Evolutionary conservation across 352 stramenopile genomes (phyloP), one percentile per base, ranked within the genome.

Genomic region (Phytophthora fragariaefolia): DNA sequence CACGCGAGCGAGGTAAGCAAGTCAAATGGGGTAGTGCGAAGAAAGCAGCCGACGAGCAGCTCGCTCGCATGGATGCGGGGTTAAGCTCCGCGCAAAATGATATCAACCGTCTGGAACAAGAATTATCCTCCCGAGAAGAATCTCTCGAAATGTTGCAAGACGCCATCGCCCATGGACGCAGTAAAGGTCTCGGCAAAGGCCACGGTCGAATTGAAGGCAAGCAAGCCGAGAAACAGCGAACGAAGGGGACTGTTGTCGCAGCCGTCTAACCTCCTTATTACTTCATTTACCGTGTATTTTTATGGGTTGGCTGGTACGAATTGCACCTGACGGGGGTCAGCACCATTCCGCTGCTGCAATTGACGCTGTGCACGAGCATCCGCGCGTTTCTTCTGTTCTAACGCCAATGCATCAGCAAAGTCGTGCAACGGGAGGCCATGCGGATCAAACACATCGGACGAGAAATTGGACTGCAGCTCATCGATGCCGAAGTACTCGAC

Each of bases 401-500:
- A 64, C 24, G 82, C 70, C 36, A 95, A 66, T 38, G 69, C 80
- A 32, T 95, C 85, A 18, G 63, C 65, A 67, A 82, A 93, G 49
- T 95, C 87, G 58, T 93, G 85, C 51, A 91, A 58, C 42, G 85
- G 77, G 40, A 93, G 58, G 12, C 69, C 77, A 67, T 84, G 73
- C 9, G 86, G 88, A 59, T 96, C 82, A 28, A 93, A 96, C 17
- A 92, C 67, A n/a, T 75, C 47, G 13, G 56, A 47, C 17, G 70
- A 28, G 45, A 94, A 93, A 58, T 95, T 92, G 36, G 83, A 85
- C 13, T 86, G 75, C 38, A 92, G 71, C 67, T 96, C 83, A 55
- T 96, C 81, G 60, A 96, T 96, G 32, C 65, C 77, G 66, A 94
- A 96, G 66, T 94, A 94, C 30, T 87, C 87, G 48, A 96, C 87